Percentiles rank a stretch among this genome's conserved stretches.
Evolutionary conservation across 148 eudicot genomes (phyloP).

Genomic region (Camellia sinensis): DNA sequence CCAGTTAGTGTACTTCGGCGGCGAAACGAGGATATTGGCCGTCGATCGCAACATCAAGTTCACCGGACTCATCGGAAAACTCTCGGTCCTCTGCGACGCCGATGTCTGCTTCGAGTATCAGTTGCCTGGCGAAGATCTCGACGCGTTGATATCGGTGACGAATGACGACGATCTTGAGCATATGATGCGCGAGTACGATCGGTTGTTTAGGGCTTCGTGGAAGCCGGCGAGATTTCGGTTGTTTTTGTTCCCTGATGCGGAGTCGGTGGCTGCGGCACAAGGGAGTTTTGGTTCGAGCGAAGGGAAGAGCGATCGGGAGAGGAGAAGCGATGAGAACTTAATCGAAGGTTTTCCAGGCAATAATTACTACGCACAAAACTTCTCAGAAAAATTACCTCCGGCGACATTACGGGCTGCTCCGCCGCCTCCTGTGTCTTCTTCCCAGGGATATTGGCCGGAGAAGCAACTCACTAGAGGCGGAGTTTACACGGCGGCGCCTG

Average conservation of each 20-base stretch:
- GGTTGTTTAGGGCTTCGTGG: constrained; percentile 47
- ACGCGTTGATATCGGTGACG: constrained; percentile 80
- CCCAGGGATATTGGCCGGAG: constrained; percentile 43
- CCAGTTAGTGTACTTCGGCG: constrained; percentile 66
- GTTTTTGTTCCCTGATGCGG: constrained; percentile 45
- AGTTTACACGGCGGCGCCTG: constrained; percentile 26
- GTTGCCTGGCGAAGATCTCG: constrained; percentile 83
- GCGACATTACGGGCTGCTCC: constrained; percentile 23
- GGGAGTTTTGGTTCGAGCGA: constrained; percentile 43
- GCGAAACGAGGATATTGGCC: constrained; percentile 76
- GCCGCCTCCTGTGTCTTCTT: constrained; percentile 20
- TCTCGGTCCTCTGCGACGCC: constrained; percentile 32
- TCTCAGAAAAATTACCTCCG: constrained; percentile 32
- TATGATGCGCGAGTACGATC: constrained; percentile 89
- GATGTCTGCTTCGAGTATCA: constrained; percentile 64
- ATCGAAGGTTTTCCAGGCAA: constrained; percentile 34
- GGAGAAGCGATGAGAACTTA: constrained; percentile 45
- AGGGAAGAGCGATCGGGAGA: constrained; percentile 37
- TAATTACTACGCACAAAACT: constrained; percentile 33
- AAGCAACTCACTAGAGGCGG: constrained; percentile 33
- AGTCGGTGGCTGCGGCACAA: not conserved
- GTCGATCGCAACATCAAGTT: constrained; percentile 61
- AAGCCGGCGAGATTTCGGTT: constrained; percentile 68
- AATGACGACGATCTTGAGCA: constrained; percentile 88
- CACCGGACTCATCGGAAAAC: constrained; percentile 33